A percentile compares a stretch with the other conserved stretches of the same genome.
phyloP scores from a whole-genome alignment of 2,329 filamentous ascomycete species.

The Pseudogymnoascus sp. region DNA sequence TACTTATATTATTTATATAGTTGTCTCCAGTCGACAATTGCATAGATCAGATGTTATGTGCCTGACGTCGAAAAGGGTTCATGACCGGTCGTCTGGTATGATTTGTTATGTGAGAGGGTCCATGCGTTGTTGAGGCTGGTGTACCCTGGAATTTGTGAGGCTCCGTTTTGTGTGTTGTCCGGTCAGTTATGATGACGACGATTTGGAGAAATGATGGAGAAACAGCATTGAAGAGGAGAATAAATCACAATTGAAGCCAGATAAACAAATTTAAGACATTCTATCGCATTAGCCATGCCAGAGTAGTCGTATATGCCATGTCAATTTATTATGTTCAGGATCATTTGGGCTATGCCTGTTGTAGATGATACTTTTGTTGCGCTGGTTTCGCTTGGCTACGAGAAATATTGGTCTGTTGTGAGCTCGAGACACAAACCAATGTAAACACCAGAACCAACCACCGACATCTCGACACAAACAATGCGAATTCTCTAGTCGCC shows the following conservation, averaged over 20 bases:
- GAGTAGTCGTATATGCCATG: not conserved
- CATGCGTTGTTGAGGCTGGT: not conserved
- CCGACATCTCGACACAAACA: conserved; percentile 5
- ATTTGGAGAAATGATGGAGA: not conserved
- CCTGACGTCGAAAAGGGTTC: not conserved
- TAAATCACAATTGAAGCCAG: not conserved
- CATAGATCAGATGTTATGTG: not conserved
- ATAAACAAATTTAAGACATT: not conserved
- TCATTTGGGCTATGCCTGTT: conserved; percentile 4
- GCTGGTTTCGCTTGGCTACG: conserved; percentile 8
- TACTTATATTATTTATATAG: not conserved
- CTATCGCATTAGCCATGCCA: not conserved
- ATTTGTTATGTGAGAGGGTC: not conserved
- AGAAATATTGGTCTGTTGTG: conserved; percentile 2
- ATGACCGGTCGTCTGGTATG: not conserved
- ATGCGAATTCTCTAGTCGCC: conserved; percentile 5
- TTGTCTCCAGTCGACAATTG: not conserved
- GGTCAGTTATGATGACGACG: not conserved
- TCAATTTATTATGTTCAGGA: not conserved
- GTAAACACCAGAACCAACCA: conserved; percentile 8
- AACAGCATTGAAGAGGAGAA: not conserved
- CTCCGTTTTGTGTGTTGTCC: not conserved
- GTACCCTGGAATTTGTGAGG: not conserved
- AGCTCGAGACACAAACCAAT: conserved; percentile 7
- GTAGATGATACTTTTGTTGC: conserved; percentile 10